Evolutionary conservation across 768 basidiomycete species (phyloP).

Genomic region (Bullera alba): DNA sequence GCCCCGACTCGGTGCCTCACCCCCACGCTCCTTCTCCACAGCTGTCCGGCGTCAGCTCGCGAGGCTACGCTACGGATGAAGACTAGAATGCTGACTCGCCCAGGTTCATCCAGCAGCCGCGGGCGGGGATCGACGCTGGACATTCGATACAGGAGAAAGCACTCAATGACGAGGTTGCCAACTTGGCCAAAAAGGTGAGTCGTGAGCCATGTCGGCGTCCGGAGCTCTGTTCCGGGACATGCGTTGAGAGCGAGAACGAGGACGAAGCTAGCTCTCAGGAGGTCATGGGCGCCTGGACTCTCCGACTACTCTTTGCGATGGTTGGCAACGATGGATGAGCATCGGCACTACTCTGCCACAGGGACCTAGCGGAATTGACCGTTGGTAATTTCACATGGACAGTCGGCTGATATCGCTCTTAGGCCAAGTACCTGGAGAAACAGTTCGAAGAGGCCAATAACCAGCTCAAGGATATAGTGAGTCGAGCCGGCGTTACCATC

Average conservation of each 20-base stretch:
- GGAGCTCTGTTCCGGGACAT: too few relatives aligned
- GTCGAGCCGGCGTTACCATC: slow-evolving; percentile 3
- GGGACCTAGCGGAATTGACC: too few relatives aligned
- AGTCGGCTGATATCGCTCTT: neutral
- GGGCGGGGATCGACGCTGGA: slow-evolving; percentile 68
- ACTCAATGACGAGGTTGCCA: slow-evolving; percentile 72
- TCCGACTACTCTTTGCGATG: too few relatives aligned
- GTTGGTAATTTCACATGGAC: neutral
- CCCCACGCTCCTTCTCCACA: too few relatives aligned
- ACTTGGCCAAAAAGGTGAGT: slow-evolving; percentile 73
- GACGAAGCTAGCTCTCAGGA: too few relatives aligned
- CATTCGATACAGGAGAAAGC: slow-evolving; percentile 73
- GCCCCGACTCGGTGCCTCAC: neutral
- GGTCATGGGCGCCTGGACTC: too few relatives aligned
- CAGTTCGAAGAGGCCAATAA: slow-evolving; percentile 83
- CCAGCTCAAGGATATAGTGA: slow-evolving; percentile 57
- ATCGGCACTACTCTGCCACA: too few relatives aligned
- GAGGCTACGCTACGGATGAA: too few relatives aligned
- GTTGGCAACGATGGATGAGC: too few relatives aligned
- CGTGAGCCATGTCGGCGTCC: neutral
- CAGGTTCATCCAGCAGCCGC: slow-evolving; percentile 87
- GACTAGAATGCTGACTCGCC: neutral
- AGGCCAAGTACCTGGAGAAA: slow-evolving; percentile 89
- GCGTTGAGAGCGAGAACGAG: too few relatives aligned
- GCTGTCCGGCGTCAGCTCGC: too few relatives aligned